These are phyloP conservation scores for Pythium volutum DNA, from an alignment of 352 stramenopile genomes.

Conservation along the genomic window DNA sequence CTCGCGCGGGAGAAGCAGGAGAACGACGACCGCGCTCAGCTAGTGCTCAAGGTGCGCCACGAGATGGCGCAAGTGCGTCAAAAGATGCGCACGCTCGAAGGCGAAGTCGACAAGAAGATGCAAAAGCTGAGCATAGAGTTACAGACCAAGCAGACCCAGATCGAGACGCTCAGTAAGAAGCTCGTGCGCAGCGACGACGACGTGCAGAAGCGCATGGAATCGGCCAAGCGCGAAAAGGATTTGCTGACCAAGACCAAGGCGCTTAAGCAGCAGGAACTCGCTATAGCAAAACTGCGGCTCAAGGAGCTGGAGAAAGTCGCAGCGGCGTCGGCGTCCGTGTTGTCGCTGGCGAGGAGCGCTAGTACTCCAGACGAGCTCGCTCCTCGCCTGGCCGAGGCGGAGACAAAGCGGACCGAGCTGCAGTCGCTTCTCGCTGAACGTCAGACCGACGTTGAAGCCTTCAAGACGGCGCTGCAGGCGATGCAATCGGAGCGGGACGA, in stretches of 20 bases:
- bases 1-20: slow-evolving; percentile 55
- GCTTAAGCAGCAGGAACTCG: slow-evolving; percentile 63
- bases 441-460: slow-evolving; percentile 48
- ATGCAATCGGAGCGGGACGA: slow-evolving; percentile 26
- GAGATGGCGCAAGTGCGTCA: slow-evolving; percentile 54
- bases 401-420: slow-evolving; percentile 41
- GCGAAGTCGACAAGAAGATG: slow-evolving; percentile 60
- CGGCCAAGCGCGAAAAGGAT: slow-evolving; percentile 51
- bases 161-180: slow-evolving; percentile 51
- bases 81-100: slow-evolving; percentile 52
- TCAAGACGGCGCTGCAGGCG: slow-evolving; percentile 50
- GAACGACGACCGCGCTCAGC: slow-evolving; percentile 52
- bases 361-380: background rate
- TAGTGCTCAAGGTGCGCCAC: slow-evolving; percentile 51
- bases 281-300: slow-evolving; percentile 54
- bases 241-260: slow-evolving; percentile 45
- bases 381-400: slow-evolving; percentile 13
- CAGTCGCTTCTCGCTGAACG: slow-evolving; percentile 50
- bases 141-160: slow-evolving; percentile 56
- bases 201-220: slow-evolving; percentile 37
- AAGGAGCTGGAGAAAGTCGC: slow-evolving; percentile 56
- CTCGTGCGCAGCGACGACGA: slow-evolving; percentile 57
- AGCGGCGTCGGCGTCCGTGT: slow-evolving; percentile 5
- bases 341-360: background rate
- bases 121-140: slow-evolving; percentile 49